A percentile compares a stretch with the other conserved stretches of the same genome.
Evolutionary conservation across 768 basidiomycete genomes (phyloP).

Genomic region (Tulasnella sp.): DNA sequence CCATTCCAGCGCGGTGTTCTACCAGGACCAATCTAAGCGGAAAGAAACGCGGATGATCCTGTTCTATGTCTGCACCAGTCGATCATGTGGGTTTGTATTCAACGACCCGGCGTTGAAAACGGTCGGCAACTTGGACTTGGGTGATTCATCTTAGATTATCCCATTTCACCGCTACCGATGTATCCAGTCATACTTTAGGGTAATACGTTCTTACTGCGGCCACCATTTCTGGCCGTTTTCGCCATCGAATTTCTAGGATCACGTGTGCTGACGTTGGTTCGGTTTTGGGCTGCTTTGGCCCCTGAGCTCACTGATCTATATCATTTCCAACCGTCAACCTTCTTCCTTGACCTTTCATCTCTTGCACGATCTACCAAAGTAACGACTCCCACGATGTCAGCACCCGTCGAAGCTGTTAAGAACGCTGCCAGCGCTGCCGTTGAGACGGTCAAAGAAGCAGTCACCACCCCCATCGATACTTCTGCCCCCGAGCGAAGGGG

Average conservation of each 20-base stretch:
- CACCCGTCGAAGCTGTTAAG: background rate
- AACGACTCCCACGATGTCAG: background rate
- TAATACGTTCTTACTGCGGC: too few relatives aligned
- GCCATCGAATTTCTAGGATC: too few relatives aligned
- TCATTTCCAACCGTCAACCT: background rate
- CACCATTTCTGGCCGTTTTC: too few relatives aligned
- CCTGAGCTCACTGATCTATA: constrained; percentile 10
- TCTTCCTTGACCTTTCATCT: background rate
- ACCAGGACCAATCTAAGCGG: constrained; percentile 94
- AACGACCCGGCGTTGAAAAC: constrained; percentile 49
- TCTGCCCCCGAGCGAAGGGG: background rate
- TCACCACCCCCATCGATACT: background rate
- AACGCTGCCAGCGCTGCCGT: background rate
- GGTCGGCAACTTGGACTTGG: constrained; percentile 2
- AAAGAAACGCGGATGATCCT: constrained; percentile 92
- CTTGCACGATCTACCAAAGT: background rate
- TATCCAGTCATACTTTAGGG: too few relatives aligned
- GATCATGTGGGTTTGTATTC: constrained; percentile 53
- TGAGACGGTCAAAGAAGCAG: background rate
- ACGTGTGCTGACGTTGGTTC: constrained; percentile 6
- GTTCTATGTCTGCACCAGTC: constrained; percentile 74
- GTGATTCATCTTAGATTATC: too few relatives aligned
- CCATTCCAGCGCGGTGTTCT: constrained; percentile 87
- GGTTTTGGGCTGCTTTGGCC: too few relatives aligned
- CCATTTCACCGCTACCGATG: too few relatives aligned